Conservation (phyloP, 495 filamentous ascomycete species). For the Melanomma pulvis-pyrius region DNA sequence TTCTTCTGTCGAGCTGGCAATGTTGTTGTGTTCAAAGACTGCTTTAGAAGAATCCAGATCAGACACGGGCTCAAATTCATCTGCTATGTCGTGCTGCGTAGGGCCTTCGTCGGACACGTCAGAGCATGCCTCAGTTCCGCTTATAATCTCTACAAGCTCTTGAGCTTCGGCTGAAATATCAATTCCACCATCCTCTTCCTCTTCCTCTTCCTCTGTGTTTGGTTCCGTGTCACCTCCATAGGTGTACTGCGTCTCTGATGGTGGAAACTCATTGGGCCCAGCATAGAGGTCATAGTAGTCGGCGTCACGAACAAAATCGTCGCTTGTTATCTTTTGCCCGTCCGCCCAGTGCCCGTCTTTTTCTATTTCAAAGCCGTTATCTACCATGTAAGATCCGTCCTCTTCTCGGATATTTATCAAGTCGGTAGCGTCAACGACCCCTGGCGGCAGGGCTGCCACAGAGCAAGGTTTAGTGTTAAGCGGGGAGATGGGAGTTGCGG, state of each 20-base stretch:
- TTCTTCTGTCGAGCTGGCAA: background rate
- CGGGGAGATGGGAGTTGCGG: constrained; percentile 12
- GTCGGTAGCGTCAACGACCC: background rate
- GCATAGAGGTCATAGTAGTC: constrained; percentile 33
- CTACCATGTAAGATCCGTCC: background rate
- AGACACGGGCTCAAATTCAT: background rate
- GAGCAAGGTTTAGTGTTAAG: background rate
- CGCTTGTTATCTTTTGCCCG: background rate
- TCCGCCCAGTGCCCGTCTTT: background rate
- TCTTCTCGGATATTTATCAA: background rate
- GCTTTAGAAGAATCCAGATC: background rate
- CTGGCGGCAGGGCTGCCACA: constrained; percentile 8
- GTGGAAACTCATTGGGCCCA: constrained; percentile 26
- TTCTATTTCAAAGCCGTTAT: background rate
- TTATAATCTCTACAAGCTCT: background rate
- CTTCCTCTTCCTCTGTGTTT: constrained; percentile 25
- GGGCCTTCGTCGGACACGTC: background rate
- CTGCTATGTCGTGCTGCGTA: background rate
- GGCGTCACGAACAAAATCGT: constrained; percentile 26
- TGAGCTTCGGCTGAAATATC: background rate
- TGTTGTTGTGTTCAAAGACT: background rate
- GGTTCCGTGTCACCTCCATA: constrained; percentile 29
- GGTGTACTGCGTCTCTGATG: background rate
- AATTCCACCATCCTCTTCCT: constrained; percentile 4
- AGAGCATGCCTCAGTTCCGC: background rate